Evolutionary conservation across 106 monocot genomes (phyloP).

Genomic region (Dendrobium officinale): DNA sequence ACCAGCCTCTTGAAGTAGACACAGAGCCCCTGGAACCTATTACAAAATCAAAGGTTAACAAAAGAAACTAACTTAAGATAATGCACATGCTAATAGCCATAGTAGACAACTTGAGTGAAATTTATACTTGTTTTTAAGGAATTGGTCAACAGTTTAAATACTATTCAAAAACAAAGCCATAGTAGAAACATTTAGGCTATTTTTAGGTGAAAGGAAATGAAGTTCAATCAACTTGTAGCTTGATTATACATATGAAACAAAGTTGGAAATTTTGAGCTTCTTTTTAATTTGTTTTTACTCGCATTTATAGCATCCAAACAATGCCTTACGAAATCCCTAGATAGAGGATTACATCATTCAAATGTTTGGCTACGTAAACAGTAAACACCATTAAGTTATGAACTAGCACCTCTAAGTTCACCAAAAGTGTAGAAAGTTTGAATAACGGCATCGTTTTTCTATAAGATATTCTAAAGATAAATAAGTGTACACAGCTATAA

Average conservation of each 20-base stretch:
- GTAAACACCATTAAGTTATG: neutral
- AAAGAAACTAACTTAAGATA: neutral
- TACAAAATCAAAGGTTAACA: neutral
- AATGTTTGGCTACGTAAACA: neutral
- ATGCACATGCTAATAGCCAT: neutral
- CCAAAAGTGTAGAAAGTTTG: neutral
- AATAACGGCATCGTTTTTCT: too few species aligned
- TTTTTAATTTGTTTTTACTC: neutral
- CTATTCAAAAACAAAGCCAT: neutral
- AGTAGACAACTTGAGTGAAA: conserved; percentile 1
- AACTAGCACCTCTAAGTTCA: neutral
- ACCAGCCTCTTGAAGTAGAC: conserved; percentile 79
- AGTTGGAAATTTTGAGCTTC: neutral
- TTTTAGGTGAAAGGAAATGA: neutral
- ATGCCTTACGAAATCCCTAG: neutral
- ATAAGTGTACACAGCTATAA: too few species aligned
- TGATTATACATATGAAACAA: neutral
- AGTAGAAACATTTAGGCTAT: neutral
- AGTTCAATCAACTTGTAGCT: neutral
- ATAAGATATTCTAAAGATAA: too few species aligned
- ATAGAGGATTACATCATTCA: neutral
- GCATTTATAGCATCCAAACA: neutral
- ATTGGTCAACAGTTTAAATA: neutral
- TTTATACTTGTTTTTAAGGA: neutral
- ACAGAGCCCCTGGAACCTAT: conserved; percentile 81